Evolutionary conservation across 441 rosid species (phyloP).

Genomic region (Bocquillonia castaneifolia): DNA sequence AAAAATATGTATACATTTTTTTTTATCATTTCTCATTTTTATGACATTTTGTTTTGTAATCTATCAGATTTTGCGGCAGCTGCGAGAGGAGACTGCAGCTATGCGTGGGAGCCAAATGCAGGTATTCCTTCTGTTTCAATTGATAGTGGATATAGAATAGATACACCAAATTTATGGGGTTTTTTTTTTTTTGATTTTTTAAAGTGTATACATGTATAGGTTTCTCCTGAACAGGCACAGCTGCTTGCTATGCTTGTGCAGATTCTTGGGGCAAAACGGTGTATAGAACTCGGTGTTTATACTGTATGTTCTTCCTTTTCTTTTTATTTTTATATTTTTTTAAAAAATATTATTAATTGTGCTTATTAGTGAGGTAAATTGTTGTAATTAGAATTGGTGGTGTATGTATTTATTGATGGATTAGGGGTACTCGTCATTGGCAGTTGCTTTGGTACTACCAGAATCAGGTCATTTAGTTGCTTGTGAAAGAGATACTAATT

Average conservation of each 20-base stretch:
- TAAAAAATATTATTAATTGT: not conserved
- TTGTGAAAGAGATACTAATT: constrained; percentile 71
- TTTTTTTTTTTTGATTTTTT: no score
- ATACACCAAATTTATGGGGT: not conserved
- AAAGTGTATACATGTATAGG: constrained; percentile 35
- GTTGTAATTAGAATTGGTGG: not conserved
- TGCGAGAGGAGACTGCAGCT: constrained; percentile 80
- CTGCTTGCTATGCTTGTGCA: constrained; percentile 86
- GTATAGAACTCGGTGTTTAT: constrained; percentile 91
- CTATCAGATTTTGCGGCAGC: constrained; percentile 61
- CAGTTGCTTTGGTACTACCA: constrained; percentile 71
- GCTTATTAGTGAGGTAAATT: not conserved
- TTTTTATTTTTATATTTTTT: not conserved
- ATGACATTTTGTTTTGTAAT: not conserved
- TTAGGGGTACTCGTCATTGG: constrained; percentile 90
- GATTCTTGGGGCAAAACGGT: constrained; percentile 72
- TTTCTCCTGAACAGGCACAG: constrained; percentile 95
- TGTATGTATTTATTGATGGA: constrained; percentile 4
- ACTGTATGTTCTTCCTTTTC: constrained; percentile 39
- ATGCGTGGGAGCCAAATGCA: constrained; percentile 90
- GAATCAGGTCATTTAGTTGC: constrained; percentile 80
- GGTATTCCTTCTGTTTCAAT: constrained; percentile 29
- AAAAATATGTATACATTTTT: no score
- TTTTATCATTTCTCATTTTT: not conserved
- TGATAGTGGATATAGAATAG: no score